Evolutionary conservation across 495 filamentous ascomycete genomes (phyloP).

Genomic region (Penicillium mononematosum): DNA sequence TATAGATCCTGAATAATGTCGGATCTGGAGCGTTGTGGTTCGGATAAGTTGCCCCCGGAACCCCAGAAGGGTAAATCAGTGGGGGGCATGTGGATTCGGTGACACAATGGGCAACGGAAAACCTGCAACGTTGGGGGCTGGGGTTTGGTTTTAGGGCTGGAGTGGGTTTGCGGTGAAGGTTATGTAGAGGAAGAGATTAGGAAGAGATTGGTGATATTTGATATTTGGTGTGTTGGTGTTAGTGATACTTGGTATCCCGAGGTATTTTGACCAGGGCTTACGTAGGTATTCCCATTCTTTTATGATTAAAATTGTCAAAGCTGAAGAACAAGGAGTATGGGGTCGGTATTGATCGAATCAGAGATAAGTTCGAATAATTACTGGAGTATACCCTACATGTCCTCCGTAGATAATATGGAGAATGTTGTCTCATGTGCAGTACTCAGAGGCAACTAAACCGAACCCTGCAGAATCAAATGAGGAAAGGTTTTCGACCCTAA

Average conservation of each 20-base stretch:
- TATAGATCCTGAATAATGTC: neutral
- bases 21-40: neutral
- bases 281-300: too few species aligned
- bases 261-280: too few species aligned
- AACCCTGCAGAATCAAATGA: constrained; percentile 4
- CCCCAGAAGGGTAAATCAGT: constrained; percentile 10
- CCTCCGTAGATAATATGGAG: neutral
- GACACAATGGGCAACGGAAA: constrained; percentile 7
- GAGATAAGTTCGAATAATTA: too few species aligned
- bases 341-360: too few species aligned
- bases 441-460: constrained; percentile 10
- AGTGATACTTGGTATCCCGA: too few species aligned
- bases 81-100: constrained; percentile 12
- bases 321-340: too few species aligned
- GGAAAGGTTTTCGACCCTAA: neutral
- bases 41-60: constrained; percentile 13
- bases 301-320: too few species aligned
- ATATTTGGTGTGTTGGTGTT: too few species aligned
- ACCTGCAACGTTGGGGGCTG: constrained; percentile 2
- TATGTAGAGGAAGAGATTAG: neutral
- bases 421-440: neutral
- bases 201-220: neutral
- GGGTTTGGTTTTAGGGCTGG: neutral
- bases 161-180: neutral
- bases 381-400: too few species aligned